Conservation (phyloP, 169 alveolate species). For the Plasmodium inui region DNA sequence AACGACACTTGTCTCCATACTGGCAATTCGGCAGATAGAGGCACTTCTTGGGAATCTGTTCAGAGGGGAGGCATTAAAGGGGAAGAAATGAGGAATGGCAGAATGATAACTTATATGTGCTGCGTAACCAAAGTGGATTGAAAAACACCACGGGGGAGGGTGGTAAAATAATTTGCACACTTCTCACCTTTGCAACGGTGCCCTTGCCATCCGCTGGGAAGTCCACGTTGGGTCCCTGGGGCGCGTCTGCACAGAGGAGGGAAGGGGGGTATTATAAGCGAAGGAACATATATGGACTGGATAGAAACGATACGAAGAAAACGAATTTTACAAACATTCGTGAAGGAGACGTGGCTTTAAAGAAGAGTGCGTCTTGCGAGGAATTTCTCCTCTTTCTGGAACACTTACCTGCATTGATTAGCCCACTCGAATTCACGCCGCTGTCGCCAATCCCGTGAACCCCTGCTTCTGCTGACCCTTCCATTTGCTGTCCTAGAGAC, state of each 20-base stretch:
- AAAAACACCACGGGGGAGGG: not conserved
- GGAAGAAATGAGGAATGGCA: not conserved
- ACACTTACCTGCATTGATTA: not conserved
- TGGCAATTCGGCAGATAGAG: slow-evolving; percentile 84
- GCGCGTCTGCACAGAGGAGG: not conserved
- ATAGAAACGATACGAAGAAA: not conserved
- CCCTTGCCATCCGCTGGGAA: not conserved
- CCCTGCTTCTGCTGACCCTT: not conserved
- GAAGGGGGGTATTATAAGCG: not conserved
- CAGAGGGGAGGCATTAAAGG: not conserved
- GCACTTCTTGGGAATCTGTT: slow-evolving; percentile 80
- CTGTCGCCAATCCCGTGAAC: not conserved
- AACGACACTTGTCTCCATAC: slow-evolving; percentile 87
- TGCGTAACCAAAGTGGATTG: not conserved
- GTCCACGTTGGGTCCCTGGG: not conserved
- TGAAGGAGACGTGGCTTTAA: not conserved
- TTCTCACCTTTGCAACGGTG: slow-evolving; percentile 30
- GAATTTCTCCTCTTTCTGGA: not conserved
- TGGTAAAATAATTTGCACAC: not conserved
- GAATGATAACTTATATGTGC: not conserved
- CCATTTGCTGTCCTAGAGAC: not conserved
- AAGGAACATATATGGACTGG: not conserved
- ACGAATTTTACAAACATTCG: not conserved
- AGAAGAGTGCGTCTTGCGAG: not conserved
- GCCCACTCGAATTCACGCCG: not conserved